Base-by-base conservation (phyloP, 2,329 filamentous ascomycete species). In the Penicillium sp. region DNA sequence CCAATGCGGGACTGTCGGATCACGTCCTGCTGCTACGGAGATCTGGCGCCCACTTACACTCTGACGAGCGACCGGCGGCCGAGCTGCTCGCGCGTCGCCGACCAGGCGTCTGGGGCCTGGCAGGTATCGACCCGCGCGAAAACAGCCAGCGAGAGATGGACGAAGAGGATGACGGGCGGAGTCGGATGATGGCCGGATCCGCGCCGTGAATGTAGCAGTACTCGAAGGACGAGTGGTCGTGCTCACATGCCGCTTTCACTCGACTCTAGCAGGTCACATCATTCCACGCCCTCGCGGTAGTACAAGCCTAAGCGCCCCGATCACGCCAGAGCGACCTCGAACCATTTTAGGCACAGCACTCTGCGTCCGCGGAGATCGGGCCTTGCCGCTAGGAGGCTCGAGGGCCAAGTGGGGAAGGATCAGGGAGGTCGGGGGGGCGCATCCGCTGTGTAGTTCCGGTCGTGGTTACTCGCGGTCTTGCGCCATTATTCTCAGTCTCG, bases 41-140 rank as follows among this genome's bases (percentile, higher is more conserved):
- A 56, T 76, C 76, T 10, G 78, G 78, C 13, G 78, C 77, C 16
- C 78, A 81, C 68, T 62, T 81, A 50, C 77, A 81, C 54, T 69
- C 74, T 3, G 76, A 78, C 43, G 78, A 81, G 62, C 61, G 73
- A 49, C 64, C 65, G 18, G 70, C 75, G 28, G 77, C 77, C 27
- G 72, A 70, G 56, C 62, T 76, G 35, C 71, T 74, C 51, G 65
- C 70, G 30, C 62, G 63, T 21, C 67, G 65, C 26, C 55, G 60
- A 20, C 64, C 68, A 11, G 67, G 62, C 3, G 57, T 68, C 23
- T 73, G 71, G 70, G 59, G 59, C 11, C 44, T 68, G 33, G 69
- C 71, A 6, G 71, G 70, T 14, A 60, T 71, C 49, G 63, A 62
- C 33, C 54, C 56, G 20, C 39, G 48, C 26, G 49, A 55, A 36